A percentile compares a stretch with the other conserved stretches of the same genome.
These are phyloP conservation scores for Adenanthera pavonina DNA, from an alignment of 306 rosid genomes.

Conservation along the genomic window DNA sequence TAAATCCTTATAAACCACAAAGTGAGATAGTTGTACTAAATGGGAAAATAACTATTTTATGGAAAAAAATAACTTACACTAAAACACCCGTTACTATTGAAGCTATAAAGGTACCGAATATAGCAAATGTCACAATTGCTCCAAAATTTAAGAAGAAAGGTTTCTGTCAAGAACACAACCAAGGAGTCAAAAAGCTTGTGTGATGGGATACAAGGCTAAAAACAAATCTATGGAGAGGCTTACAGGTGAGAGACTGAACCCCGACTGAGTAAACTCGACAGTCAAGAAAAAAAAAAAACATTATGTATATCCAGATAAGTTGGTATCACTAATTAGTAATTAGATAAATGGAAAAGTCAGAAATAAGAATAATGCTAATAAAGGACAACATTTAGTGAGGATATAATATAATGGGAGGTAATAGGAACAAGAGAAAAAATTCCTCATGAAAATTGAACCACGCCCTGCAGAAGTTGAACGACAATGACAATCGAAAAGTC, in stretches of 20 bases:
- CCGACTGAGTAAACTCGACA: slow-evolving; percentile 74
- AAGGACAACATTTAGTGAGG: slow-evolving; percentile 34
- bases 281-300: slow-evolving; percentile 64
- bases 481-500: slow-evolving; percentile 13
- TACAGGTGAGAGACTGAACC: slow-evolving; percentile 87
- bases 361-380: not conserved
- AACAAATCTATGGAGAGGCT: slow-evolving; percentile 35
- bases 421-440: slow-evolving; percentile 74
- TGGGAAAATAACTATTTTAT: not conserved
- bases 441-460: slow-evolving; percentile 93
- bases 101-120: slow-evolving; percentile 75
- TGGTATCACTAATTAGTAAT: not conserved
- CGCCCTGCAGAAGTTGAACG: slow-evolving; percentile 52
- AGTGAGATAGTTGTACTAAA: not conserved
- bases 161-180: slow-evolving; percentile 48
- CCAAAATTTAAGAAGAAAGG: slow-evolving; percentile 89
- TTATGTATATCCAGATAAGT: not conserved
- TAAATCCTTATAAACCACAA: slow-evolving; percentile 16
- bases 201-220: not conserved
- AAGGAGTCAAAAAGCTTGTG: not conserved
- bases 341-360: not conserved
- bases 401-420: slow-evolving; percentile 92
- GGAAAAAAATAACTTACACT: slow-evolving; percentile 52
- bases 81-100: slow-evolving; percentile 73
- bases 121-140: slow-evolving; percentile 82